A percentile compares a stretch with the other conserved stretches of the same genome.
Conservation (phyloP, 345 rosid species). For the Streptanthus diversifolius region DNA sequence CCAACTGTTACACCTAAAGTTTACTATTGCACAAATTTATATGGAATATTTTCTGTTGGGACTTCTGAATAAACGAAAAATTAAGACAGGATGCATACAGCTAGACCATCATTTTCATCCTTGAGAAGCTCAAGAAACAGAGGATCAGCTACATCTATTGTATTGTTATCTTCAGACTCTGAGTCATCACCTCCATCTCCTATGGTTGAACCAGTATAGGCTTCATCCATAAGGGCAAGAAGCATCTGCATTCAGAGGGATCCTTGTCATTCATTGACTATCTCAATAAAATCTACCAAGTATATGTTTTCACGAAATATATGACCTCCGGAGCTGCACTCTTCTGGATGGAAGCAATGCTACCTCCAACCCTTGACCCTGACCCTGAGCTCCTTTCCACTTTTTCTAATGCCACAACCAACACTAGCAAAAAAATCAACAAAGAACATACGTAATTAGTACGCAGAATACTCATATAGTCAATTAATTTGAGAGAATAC, state of each 20-base stretch:
- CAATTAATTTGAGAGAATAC: neutral
- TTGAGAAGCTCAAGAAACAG: conserved; percentile 91
- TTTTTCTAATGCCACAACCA: conserved; percentile 86
- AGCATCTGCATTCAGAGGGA: conserved; percentile 61
- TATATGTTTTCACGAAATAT: conserved; percentile 7
- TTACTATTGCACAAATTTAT: neutral
- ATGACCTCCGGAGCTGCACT: conserved; percentile 93
- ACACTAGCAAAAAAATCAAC: conserved; percentile 44
- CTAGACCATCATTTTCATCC: conserved; percentile 97
- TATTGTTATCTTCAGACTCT: conserved; percentile 82
- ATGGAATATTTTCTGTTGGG: neutral
- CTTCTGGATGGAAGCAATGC: conserved; percentile 93
- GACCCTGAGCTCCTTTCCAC: conserved; percentile 77
- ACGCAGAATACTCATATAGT: neutral
- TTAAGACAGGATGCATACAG: conserved; percentile 48
- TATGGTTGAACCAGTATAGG: conserved; percentile 94
- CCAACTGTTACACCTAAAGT: neutral
- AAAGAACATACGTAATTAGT: conserved; percentile 4
- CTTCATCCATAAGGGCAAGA: conserved; percentile 99
- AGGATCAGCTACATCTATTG: conserved; percentile 81
- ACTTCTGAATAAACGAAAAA: neutral
- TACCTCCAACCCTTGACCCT: conserved; percentile 76
- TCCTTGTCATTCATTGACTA: conserved; percentile 6
- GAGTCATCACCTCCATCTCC: conserved; percentile 88
- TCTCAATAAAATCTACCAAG: conserved; percentile 7